Percentiles rank a stretch among this genome's conserved stretches.
These are phyloP conservation scores for Plantago major DNA, from an alignment of 257 asterid genomes.

Conservation along the genomic window DNA sequence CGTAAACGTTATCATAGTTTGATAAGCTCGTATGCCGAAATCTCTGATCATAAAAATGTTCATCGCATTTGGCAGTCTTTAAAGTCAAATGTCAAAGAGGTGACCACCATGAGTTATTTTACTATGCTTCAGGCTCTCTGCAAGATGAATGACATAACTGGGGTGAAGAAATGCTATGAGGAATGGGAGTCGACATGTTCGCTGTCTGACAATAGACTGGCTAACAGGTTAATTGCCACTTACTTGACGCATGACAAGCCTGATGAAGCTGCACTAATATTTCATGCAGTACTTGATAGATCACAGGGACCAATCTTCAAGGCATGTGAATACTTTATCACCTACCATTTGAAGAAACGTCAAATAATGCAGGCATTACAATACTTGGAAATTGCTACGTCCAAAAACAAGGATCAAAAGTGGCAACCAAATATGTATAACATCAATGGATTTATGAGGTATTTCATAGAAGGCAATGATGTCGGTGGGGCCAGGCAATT, in stretches of 20 bases:
- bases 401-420: conserved; percentile 14
- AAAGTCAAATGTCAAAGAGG: conserved; percentile 35
- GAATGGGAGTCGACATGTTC: conserved; percentile 68
- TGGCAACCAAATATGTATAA: conserved; percentile 45
- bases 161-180: conserved; percentile 53
- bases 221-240: conserved; percentile 42
- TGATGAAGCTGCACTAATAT: conserved; percentile 50
- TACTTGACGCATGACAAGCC: conserved; percentile 44
- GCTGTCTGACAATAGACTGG: conserved; percentile 50
- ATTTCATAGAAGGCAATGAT: conserved; percentile 37
- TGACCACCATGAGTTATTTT: conserved; percentile 61
- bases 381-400: conserved; percentile 41
- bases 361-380: conserved; percentile 36
- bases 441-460: conserved; percentile 30
- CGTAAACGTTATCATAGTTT: conserved; percentile 59
- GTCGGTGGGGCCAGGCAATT: conserved; percentile 60
- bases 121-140: conserved; percentile 62
- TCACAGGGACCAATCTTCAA: conserved; percentile 50
- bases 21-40: conserved; percentile 57
- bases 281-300: conserved; percentile 31
- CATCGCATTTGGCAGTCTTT: conserved; percentile 62
- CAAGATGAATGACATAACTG: conserved; percentile 47
- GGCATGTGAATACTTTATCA: conserved; percentile 49
- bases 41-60: conserved; percentile 49
- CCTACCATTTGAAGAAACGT: conserved; percentile 35